Conservation (phyloP, 2,329 filamentous ascomycete species). For the Venturia oleaginea region DNA sequence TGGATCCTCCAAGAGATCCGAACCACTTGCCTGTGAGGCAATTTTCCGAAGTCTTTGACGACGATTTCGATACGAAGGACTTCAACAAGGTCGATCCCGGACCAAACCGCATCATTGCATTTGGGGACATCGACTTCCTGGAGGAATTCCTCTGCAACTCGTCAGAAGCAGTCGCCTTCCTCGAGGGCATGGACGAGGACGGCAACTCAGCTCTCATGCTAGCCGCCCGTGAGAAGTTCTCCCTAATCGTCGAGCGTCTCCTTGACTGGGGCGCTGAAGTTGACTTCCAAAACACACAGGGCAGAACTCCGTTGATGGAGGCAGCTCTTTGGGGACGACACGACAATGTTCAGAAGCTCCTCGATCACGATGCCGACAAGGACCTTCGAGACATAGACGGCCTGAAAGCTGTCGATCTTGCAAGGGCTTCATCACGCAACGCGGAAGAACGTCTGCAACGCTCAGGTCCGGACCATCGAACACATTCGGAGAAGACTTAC, state of each 20-base stretch:
- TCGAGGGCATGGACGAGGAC: neutral
- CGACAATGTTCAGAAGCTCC: neutral
- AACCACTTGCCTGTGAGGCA: neutral
- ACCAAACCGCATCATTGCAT: neutral
- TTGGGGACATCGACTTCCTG: neutral
- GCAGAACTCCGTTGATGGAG: constrained; percentile 8
- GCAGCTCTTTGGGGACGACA: constrained; percentile 9
- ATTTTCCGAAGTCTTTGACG: neutral
- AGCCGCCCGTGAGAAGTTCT: constrained; percentile 1
- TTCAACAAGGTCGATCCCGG: constrained; percentile 1
- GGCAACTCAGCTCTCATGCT: constrained; percentile 5
- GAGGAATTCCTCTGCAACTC: constrained; percentile 3
- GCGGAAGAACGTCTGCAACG: constrained; percentile 1
- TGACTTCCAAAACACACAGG: neutral
- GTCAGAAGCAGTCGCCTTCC: neutral
- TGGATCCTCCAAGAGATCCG: neutral
- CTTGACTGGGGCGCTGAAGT: constrained; percentile 4
- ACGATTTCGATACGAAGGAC: neutral
- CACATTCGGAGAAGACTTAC: neutral
- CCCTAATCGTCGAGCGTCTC: neutral
- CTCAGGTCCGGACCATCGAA: neutral
- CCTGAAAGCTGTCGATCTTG: constrained; percentile 1
- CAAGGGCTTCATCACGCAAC: neutral
- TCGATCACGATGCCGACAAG: constrained; percentile 2
- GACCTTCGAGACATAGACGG: constrained; percentile 5